Evolutionary conservation across 192 early-diverging fungal genomes (phyloP), one percentile per base, ranked within the genome.

Genomic region (Coemansia guatemalensis): DNA sequence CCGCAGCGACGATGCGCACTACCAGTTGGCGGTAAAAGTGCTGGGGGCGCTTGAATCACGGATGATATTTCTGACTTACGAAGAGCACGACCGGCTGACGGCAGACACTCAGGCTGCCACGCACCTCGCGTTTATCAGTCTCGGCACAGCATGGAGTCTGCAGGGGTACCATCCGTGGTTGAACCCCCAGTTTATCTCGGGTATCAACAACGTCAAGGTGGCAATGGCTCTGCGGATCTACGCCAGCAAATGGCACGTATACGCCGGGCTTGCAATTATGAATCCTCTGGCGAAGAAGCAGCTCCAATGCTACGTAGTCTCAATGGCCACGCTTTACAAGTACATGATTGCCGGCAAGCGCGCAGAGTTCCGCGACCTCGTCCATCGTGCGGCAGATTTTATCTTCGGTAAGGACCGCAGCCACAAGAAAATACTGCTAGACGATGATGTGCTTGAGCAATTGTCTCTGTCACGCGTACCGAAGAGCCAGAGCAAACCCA

Each of bases 51-150:
- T 97, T n/a, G 83, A 93, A 69, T 92, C 91, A 6, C 78, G 92
- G 33, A 82, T 95, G 35, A 93, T 96, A 0, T 82, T 88, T 64
- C 64, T 97, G 67, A 85, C 79, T 30, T 90, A 85, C 60, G 69
- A 90, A 65, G 94, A 97, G 47, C 96, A 99, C 60, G 96, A 99
- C 67, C 82, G 89, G 7, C 96, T 97, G 47, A 99, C 95, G 8
- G 96, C 96, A 1, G 95, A 99, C 67, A 99, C 96, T 8, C 96
- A 99, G 71, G 96, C 95, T 5, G 93, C 92, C 26, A 99, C 96
- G 8, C 96, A 99, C 69, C 77, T 95, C 59, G 93, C 95, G 25
- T 99, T 97, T 67, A 74, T 98, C 47, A 91, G 91, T 49, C 90
- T 98, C 90, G 96, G 95, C 21, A 93, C 89, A 8, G 94, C 96